A percentile compares a stretch with the other conserved stretches of the same genome.
phyloP scores from a whole-genome alignment of 768 basidiomycete species.

The Russula sp. region DNA sequence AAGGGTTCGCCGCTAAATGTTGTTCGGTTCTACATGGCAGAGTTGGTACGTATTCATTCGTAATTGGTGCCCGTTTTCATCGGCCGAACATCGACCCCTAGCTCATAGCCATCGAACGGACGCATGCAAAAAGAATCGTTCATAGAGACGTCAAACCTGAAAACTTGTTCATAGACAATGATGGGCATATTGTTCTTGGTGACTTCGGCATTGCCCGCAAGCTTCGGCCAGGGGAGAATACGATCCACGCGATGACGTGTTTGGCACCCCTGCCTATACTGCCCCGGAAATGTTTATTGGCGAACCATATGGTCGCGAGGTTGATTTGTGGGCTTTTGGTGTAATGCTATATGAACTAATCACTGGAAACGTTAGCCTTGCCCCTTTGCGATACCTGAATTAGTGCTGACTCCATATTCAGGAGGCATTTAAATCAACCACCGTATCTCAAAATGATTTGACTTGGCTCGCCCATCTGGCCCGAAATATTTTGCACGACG shows the following conservation, averaged over 20 bases:
- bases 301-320: conserved; percentile 21
- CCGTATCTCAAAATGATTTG: conserved; percentile 15
- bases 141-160: conserved; percentile 26
- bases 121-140: conserved; percentile 20
- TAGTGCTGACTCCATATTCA: background rate
- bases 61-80: background rate
- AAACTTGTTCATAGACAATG: conserved; percentile 25
- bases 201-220: conserved; percentile 24
- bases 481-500: conserved; percentile 14
- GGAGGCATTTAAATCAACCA: conserved; percentile 24
- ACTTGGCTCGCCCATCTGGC: conserved; percentile 20
- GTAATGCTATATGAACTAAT: conserved; percentile 27
- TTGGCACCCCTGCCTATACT: conserved; percentile 27
- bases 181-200: conserved; percentile 26
- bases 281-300: conserved; percentile 22
- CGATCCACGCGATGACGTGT: conserved; percentile 18
- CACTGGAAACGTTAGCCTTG: conserved; percentile 16
- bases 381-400: background rate
- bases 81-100: background rate
- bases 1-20: conserved; percentile 15
- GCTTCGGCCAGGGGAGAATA: conserved; percentile 10
- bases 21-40: conserved; percentile 28
- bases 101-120: conserved; percentile 24
- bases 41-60: conserved; percentile 15
- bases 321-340: conserved; percentile 27